Evolutionary conservation across 1,284 basidiomycete species (phyloP).

Genomic region (Ceratobasidium sp.): DNA sequence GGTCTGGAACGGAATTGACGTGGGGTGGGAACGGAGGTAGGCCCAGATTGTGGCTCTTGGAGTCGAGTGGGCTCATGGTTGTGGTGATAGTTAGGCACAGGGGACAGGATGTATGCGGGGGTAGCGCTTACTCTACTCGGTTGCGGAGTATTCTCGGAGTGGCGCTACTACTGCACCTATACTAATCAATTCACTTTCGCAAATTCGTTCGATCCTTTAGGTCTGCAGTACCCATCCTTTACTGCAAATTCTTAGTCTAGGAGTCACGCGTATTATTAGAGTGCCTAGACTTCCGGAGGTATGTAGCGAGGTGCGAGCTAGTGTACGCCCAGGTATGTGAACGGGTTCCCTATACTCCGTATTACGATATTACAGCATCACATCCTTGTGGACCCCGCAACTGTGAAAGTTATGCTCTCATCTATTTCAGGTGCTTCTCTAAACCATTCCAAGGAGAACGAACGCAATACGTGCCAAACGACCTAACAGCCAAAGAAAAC

Average conservation of each 20-base stretch:
- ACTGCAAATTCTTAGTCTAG: background rate
- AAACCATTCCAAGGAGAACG: too few species aligned
- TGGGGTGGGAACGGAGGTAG: constrained; percentile 5
- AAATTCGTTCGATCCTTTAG: background rate
- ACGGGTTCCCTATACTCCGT: background rate
- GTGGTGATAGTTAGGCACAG: background rate
- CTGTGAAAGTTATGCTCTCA: too few species aligned
- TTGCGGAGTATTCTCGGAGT: constrained; percentile 21
- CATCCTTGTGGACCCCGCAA: background rate
- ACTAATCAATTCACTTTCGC: background rate
- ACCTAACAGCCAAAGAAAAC: too few species aligned
- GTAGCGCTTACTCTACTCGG: background rate
- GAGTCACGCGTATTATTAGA: background rate
- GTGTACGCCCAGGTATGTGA: background rate
- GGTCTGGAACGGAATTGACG: background rate
- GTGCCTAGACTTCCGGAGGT: background rate
- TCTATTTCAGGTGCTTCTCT: too few species aligned
- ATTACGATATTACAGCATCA: background rate
- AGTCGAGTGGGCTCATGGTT: background rate
- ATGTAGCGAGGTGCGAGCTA: background rate
- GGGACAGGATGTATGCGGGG: constrained; percentile 1
- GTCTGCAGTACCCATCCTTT: background rate
- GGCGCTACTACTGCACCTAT: background rate
- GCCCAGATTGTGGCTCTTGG: background rate
- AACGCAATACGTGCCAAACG: too few species aligned